Conservation (phyloP, 1,284 basidiomycete species). For the Sporisorium scitamineum region DNA sequence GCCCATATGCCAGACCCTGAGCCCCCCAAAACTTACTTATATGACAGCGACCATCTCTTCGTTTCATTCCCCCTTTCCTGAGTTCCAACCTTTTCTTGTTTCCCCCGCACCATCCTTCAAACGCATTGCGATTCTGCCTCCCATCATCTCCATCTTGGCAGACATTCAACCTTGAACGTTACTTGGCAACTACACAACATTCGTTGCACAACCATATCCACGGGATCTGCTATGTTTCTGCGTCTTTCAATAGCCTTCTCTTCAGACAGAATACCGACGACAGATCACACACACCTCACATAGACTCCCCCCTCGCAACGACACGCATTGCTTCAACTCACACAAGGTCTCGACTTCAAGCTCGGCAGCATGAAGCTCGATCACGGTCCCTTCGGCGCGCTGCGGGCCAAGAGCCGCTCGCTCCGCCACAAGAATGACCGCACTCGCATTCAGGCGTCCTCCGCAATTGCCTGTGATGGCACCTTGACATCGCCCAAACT, state of each 20-base stretch:
- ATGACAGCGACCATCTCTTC: background rate
- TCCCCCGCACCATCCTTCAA: background rate
- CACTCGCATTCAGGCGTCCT: conserved; percentile 30
- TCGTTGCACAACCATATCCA: background rate
- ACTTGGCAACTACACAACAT: no score
- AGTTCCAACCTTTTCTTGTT: background rate
- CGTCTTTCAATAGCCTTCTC: conserved; percentile 1
- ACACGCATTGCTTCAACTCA: conserved; percentile 12
- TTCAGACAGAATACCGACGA: background rate
- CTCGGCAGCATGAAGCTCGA: conserved; percentile 42
- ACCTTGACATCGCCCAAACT: conserved; percentile 18
- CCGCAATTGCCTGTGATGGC: conserved; percentile 25
- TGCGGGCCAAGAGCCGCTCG: conserved; percentile 34
- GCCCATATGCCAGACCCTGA: no score
- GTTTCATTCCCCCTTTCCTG: background rate
- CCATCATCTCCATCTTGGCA: background rate
- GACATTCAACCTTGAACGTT: background rate
- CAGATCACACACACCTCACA: conserved; percentile 1
- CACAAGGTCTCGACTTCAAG: background rate
- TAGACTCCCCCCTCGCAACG: background rate
- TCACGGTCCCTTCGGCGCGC: conserved; percentile 26
- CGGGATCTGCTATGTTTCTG: conserved; percentile 13
- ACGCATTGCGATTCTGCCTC: no score
- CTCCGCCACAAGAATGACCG: conserved; percentile 34
- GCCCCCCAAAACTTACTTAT: background rate